Percentiles rank a stretch among this genome's conserved stretches.
phyloP scores from a whole-genome alignment of 179 eudicot genomes.

The Beta corolliflora region DNA sequence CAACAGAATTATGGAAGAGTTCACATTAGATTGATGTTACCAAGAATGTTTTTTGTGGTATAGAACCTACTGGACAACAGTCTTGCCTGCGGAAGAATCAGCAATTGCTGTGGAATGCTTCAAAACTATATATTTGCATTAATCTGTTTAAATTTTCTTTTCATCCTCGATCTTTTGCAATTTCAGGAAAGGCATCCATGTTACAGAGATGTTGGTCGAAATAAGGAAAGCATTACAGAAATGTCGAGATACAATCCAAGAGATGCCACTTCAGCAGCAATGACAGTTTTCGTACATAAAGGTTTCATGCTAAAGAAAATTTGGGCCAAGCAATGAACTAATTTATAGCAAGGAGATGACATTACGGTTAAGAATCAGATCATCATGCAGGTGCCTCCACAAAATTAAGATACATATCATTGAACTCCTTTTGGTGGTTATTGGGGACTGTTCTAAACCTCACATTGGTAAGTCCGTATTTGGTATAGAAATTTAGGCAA shows the following conservation, averaged over 20 bases:
- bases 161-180: conserved; percentile 15
- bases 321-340: conserved; percentile 15
- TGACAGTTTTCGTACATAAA: conserved; percentile 12
- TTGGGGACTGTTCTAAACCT: neutral
- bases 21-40: neutral
- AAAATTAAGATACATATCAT: conserved; percentile 18
- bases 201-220: conserved; percentile 59
- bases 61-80: neutral
- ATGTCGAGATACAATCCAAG: conserved; percentile 41
- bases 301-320: neutral
- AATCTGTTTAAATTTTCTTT: neutral
- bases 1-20: neutral
- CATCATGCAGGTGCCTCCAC: neutral
- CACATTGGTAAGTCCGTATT: neutral
- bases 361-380: conserved; percentile 5
- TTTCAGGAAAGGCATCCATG: conserved; percentile 69
- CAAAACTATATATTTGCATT: neutral
- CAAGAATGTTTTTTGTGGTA: neutral
- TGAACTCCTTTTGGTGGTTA: neutral
- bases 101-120: neutral
- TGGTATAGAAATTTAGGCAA: neutral
- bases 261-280: conserved; percentile 6
- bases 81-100: neutral
- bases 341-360: neutral
- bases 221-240: conserved; percentile 70